These are phyloP conservation scores for Barbarea vulgaris DNA, from an alignment of 345 rosid species.

Conservation along the genomic window DNA sequence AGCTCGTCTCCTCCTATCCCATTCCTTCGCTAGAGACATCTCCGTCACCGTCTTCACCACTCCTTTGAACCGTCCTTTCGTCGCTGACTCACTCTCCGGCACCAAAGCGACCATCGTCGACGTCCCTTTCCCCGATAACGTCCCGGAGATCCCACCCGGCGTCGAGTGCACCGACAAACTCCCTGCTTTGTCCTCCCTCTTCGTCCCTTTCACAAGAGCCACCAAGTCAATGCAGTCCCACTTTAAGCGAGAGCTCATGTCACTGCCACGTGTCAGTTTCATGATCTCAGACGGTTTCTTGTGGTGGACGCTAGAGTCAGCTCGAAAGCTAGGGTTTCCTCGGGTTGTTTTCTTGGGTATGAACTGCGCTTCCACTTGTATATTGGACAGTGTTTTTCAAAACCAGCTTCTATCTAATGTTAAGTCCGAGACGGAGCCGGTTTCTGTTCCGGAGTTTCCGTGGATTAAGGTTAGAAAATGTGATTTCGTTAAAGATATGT, in stretches of 20 bases:
- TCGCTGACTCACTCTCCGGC: constrained; percentile 6
- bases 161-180: neutral
- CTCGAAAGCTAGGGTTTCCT: constrained; percentile 14
- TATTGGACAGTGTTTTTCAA: constrained; percentile 1
- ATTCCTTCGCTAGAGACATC: constrained; percentile 1
- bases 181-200: neutral
- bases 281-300: constrained; percentile 14
- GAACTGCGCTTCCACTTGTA: constrained; percentile 3
- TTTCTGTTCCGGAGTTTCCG: constrained; percentile 1
- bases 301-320: constrained; percentile 23
- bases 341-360: constrained; percentile 14
- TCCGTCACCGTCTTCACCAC: constrained; percentile 12
- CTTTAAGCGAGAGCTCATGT: constrained; percentile 3
- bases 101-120: constrained; percentile 12
- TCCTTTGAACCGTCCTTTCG: constrained; percentile 12
- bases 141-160: neutral
- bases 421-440: neutral
- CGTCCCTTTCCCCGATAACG: neutral
- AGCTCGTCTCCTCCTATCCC: constrained; percentile 11
- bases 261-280: constrained; percentile 1
- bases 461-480: constrained; percentile 22
- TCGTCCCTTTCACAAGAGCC: constrained; percentile 10
- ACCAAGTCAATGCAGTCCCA: constrained; percentile 15
- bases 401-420: constrained; percentile 18
- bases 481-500: constrained; percentile 14